Evolutionary conservation across 176 grass and related monocot genomes (phyloP), one percentile per base, ranked within the genome.

Genomic region (Puccinellia tenuiflora): DNA sequence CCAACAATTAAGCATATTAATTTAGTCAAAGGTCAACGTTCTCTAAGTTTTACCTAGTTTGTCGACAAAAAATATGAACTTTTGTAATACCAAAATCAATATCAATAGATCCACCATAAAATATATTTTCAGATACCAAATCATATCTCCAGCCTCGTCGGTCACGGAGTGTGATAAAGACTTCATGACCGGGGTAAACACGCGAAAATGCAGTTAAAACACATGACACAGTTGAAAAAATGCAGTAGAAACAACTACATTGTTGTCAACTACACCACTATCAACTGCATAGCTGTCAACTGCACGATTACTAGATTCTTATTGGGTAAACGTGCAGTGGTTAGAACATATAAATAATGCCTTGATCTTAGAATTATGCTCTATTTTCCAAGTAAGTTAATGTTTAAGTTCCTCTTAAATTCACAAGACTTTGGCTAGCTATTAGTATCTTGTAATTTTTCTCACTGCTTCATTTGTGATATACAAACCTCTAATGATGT

Each of bases 361-460:
- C 70, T 73, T 48, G 70, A 48, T 47, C 43, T 29, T 50, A 73
- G 7, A 73, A 48, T 29, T 46, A 46, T 28, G 14, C 29, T 72
- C 22, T 72, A 6, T 26, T 70, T 45, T 25, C 11, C 45, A n/a
- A 25, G 68, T 47, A 47, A 72, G 13, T 72, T 47, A 43, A 72
- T 47, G 40, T 46, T 39, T 72, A 72, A 28, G 25, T 29, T 72
- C 30, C 15, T 30, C 20, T 10, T 33, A 64, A 30, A 28, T 30
- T 48, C 24, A 20, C 42, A 48, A 28, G 70, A 74, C 3, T 30
- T 51, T 74, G 45, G 9, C 70, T 74, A 74, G 17, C 15, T 74
- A 15, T 74, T 74, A 30, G 48, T 73, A 73, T 73, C 24, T 73
- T 45, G 9, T 77, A 52, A 24, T 84, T 8, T 13, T 75, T 79